Evolutionary conservation across 257 asterid genomes (phyloP), one percentile per base, ranked within the genome.

Genomic region (Plantago ovata): DNA sequence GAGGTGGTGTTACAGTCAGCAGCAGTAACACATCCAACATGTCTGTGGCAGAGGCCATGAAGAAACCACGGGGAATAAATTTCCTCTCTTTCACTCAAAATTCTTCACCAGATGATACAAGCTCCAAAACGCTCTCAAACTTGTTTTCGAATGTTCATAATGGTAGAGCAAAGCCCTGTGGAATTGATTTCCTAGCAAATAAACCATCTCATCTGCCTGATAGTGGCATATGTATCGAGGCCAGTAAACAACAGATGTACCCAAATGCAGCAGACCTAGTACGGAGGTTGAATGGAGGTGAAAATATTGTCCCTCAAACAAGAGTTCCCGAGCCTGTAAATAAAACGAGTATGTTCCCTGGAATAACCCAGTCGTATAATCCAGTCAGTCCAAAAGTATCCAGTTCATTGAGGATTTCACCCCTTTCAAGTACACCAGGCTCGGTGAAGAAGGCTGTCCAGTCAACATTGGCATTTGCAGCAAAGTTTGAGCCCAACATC

Each of bases 401-500:
- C 13, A 63, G 70, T 72, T 58, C 80, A 59, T 77, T 56, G 4
- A 75, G 70, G 79, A 49, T 66, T 20, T 46, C 86, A 1, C 46
- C 69, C 41, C 60, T 72, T 68, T 64, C 73, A n/a, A 78, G 73
- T 42, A 63, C 82, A 21, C 71, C 94, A 16, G 66, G 60, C 72
- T 75, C 70, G 38, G 79, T 72, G 53, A 86, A 72, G 62, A 85
- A 75, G 75, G 85, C 93, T 55, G 79, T 88, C 58, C 79, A 71
- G 22, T 77, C 95, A 68, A 77, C 95, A 48, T 64, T 92, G 61
- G 82, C 90, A 22, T 83, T 81, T 59, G 96, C 96, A 20, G 88
- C 84, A 32, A 77, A 84, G 72, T 72, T 91, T 49, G 94, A 87
- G 62, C 66, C 85, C 49, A 71, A 63, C 38, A 76, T 81, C 59